Evolutionary conservation across 495 filamentous ascomycete species (phyloP).

Genomic region (Cryomyces antarcticus): DNA sequence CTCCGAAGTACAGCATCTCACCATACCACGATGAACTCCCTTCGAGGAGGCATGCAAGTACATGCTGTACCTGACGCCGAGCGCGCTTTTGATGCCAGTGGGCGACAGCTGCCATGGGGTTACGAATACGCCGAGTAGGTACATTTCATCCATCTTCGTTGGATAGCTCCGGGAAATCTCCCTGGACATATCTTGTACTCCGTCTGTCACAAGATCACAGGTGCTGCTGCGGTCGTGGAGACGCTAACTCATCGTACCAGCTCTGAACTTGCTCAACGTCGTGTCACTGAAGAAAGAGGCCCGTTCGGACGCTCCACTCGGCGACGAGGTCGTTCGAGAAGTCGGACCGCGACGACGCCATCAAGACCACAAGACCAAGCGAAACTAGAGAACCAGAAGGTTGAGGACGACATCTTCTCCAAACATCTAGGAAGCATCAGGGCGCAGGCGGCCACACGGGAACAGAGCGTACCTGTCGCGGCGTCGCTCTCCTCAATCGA

Average conservation of each 20-base stretch:
- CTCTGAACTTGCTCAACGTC: constrained; percentile 15
- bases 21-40: constrained; percentile 3
- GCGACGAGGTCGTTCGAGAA: constrained; percentile 27
- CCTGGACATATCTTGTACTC: no score
- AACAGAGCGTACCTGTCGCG: not conserved
- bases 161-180: no score
- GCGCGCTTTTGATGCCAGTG: constrained; percentile 37
- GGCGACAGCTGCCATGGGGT: constrained; percentile 38
- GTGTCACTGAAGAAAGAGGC: constrained; percentile 37
- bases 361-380: constrained; percentile 34
- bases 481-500: not conserved
- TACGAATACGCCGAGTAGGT: constrained; percentile 40
- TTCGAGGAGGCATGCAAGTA: constrained; percentile 31
- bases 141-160: not conserved
- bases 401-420: constrained; percentile 13
- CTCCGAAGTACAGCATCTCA: not conserved
- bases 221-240: not conserved
- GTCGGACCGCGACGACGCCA: constrained; percentile 36
- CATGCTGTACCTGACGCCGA: constrained; percentile 46
- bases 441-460: not conserved
- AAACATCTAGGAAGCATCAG: not conserved
- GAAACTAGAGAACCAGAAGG: constrained; percentile 21
- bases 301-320: constrained; percentile 37
- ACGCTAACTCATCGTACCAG: not conserved
- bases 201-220: no score